Base-by-base conservation (phyloP, 2,329 filamentous ascomycete genomes). In the Fusarium siculi region DNA sequence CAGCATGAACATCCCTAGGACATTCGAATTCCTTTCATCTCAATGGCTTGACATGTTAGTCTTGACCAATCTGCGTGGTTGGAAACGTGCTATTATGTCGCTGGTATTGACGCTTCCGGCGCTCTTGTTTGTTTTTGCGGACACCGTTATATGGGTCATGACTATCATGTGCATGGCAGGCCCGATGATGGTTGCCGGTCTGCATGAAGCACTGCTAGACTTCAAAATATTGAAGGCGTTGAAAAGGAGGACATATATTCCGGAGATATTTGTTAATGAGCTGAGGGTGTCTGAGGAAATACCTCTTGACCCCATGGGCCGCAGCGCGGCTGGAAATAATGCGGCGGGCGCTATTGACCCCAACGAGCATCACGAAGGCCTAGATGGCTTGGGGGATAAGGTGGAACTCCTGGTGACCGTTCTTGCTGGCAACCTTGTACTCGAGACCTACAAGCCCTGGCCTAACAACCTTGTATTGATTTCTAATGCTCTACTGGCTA, bases 301-400 rank as follows among this genome's bases (percentile, higher is more conserved):
- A 7, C 25, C 44, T 30, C 25, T 47, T 3, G 9, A 11, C 2
- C 14, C 25, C 16, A 11, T 47, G 19, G 44, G 19, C 9, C 0
- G 11, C 0, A 11, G 4, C 19, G 4, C 5, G 6, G 14, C 16
- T 5, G 2, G 4, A 2, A 16, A 30, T 5, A 11, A 16, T 7
- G 46, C 16, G 19, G 19, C 42, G 7, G 42, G 10, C 5, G 10
- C 7, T 18, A 18, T 18, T 43, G 9, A 9, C 15, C 42, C 15
- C 15, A 11, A 18, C 12, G 2, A 18, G 5, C 2, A 12, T 0
- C 16, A 12, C 7, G 10, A 44, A 5, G 16, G 10, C 7, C 10
- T 44, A 4, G 44, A n/a, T 47, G 25, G 25, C 9, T 30, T 47
- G 6, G 30, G 25, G 6, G 44, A 47, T 8, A 16, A 49, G 19